Conservation (phyloP, 768 basidiomycete species). For the Macrolepiota dolichaula region DNA sequence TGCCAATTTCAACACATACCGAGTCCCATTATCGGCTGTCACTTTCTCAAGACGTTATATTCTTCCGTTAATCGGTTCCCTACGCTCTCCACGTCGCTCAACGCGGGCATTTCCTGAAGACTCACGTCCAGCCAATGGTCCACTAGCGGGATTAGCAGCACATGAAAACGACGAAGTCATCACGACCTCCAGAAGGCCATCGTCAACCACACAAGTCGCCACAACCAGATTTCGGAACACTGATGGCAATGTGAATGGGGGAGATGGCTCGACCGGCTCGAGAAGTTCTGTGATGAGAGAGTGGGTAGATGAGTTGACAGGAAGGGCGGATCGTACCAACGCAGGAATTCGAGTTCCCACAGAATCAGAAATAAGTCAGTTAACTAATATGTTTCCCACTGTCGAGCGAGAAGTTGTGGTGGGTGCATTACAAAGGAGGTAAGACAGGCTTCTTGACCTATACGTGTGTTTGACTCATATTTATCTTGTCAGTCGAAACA, state of each 20-base stretch:
- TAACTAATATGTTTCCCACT: slow-evolving; percentile 84
- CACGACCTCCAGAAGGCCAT: slow-evolving; percentile 46
- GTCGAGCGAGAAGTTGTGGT: slow-evolving; percentile 69
- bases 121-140: slow-evolving; percentile 19
- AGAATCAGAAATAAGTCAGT: slow-evolving; percentile 71
- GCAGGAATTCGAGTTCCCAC: slow-evolving; percentile 66
- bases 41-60: slow-evolving; percentile 55
- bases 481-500: slow-evolving; percentile 52
- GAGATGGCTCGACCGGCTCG: slow-evolving; percentile 26
- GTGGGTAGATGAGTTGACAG: slow-evolving; percentile 80
- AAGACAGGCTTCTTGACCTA: slow-evolving; percentile 17
- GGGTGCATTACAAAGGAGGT: slow-evolving; percentile 82
- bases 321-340: slow-evolving; percentile 49
- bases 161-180: slow-evolving; percentile 54
- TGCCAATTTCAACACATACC: slow-evolving; percentile 74
- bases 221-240: slow-evolving; percentile 14
- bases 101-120: slow-evolving; percentile 74
- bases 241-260: slow-evolving; percentile 18
- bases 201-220: background rate
- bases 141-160: slow-evolving; percentile 18
- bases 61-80: slow-evolving; percentile 64
- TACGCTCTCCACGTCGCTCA: slow-evolving; percentile 58
- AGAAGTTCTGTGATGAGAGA: slow-evolving; percentile 59
- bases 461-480: background rate
- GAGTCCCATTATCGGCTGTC: slow-evolving; percentile 60